Base-by-base conservation (phyloP, 2,329 filamentous ascomycete species). In the Amauroascus verrucosus region DNA sequence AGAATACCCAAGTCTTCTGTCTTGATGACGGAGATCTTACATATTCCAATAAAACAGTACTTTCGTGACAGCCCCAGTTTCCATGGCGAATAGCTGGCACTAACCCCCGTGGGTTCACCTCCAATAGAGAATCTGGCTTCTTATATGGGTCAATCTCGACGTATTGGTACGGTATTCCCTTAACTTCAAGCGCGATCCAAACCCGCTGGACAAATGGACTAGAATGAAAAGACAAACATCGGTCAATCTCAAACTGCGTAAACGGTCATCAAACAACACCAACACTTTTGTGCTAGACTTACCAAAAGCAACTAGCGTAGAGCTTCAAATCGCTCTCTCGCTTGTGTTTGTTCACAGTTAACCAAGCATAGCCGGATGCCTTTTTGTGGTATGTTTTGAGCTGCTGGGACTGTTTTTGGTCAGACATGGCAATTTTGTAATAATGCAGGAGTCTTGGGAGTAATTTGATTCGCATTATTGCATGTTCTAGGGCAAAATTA, bases 221-320 rank as follows among this genome's bases (percentile, higher is more conserved):
- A 60, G 62, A 32, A 63, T 9, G 26, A 57, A 44, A 32, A 47
- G 35, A 48, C 9, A 2, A 47, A 26, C 2, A 38, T 8, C 2
- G 1, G 38, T 51, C 40, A 50, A 20, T 46, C 33, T 33, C 33
- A 50, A 41, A 57, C 45, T 61, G 54, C 49, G 16, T 6, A 30
- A 11, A 20, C 33, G 13, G 22, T 37, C 18, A 6, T 11, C 28
- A 9, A 35, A 41, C 7, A n/a, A 8, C 3, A 24, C 26, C 7
- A 16, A n/a, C 8, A 3, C 6, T 2, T 3, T 33, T n/a, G 16
- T 6, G 11, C 46, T 20, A 6, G 28, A 32, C 74, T 62, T 72
- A 88, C 86, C 88, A 94, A 67, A 89, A 93, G 65, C 86, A 90
- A 61, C 84, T 85, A 26, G 86, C 86, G 65, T 85, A 94, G 1